These are phyloP conservation scores for Septoria petroselini DNA, from an alignment of 2,329 filamentous ascomycete genomes.

Conservation along the genomic window DNA sequence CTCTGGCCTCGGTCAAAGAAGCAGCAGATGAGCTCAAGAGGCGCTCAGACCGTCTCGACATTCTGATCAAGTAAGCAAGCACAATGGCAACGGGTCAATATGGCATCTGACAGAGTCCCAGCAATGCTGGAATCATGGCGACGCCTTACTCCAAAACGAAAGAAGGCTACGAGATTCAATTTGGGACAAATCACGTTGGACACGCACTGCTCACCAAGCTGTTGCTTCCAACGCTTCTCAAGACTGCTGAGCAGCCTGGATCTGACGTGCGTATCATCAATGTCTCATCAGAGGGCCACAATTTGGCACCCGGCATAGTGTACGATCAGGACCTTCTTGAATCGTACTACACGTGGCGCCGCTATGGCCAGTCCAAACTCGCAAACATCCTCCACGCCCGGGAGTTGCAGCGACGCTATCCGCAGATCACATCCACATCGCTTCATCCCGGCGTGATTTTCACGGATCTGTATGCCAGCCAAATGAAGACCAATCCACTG, in stretches of 20 bases:
- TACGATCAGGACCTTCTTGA: conserved; percentile 40
- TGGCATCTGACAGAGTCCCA: conserved; percentile 33
- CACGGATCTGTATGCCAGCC: conserved; percentile 50
- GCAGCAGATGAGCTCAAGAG: conserved; percentile 43
- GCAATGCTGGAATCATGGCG: conserved; percentile 43
- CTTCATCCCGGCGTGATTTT: conserved; percentile 64
- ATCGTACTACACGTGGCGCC: conserved; percentile 37
- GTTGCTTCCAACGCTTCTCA: conserved; percentile 45
- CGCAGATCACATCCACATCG: conserved; percentile 60
- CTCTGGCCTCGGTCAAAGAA: conserved; percentile 50
- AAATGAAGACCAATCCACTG: conserved; percentile 18
- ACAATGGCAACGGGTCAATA: conserved; percentile 9
- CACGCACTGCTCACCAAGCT: conserved; percentile 49
- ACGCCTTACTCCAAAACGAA: conserved; percentile 40
- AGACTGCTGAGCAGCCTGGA: conserved; percentile 38
- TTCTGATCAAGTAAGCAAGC: conserved; percentile 27
- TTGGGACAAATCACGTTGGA: conserved; percentile 53
- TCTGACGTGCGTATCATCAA: conserved; percentile 49
- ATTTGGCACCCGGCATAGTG: conserved; percentile 32
- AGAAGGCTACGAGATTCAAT: conserved; percentile 52
- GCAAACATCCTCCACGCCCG: conserved; percentile 58
- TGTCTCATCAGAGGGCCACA: conserved; percentile 39
- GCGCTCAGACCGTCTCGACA: conserved; percentile 40
- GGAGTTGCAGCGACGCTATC: conserved; percentile 57
- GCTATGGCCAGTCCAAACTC: conserved; percentile 63